Conservation (phyloP, 2,329 filamentous ascomycete species). For the Trichoderma arundinaceum region DNA sequence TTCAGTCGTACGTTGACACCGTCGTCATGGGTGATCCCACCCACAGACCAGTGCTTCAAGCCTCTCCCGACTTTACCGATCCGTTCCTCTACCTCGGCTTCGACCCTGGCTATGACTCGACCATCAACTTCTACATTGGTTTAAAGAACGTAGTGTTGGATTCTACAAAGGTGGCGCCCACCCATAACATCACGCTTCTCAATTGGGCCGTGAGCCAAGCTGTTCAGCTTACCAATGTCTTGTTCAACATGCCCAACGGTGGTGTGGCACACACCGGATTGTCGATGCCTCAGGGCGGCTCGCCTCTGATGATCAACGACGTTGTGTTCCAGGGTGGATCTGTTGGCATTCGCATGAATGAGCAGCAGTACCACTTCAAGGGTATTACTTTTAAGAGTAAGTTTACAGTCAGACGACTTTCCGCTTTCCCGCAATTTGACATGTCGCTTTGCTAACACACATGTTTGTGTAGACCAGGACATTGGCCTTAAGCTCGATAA, state of each 20-base stretch:
- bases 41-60: constrained; percentile 40
- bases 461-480: constrained; percentile 25
- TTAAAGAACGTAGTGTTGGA: constrained; percentile 43
- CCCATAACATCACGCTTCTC: constrained; percentile 37
- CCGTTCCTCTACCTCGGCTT: constrained; percentile 33
- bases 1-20: constrained; percentile 43
- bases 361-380: constrained; percentile 47
- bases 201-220: constrained; percentile 44
- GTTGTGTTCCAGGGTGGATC: constrained; percentile 43
- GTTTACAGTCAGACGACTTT: not conserved
- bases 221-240: constrained; percentile 40
- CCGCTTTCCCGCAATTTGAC: not conserved
- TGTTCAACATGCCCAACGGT: constrained; percentile 44
- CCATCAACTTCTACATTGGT: constrained; percentile 45
- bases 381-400: constrained; percentile 41
- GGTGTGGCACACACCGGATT: constrained; percentile 45
- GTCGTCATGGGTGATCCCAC: constrained; percentile 43
- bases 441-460: not conserved
- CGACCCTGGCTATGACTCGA: constrained; percentile 38
- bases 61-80: constrained; percentile 31
- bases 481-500: constrained; percentile 41
- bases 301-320: constrained; percentile 43
- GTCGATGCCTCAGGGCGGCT: constrained; percentile 45
- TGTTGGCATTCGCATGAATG: constrained; percentile 41
- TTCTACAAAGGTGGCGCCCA: constrained; percentile 36